Base-by-base conservation (phyloP, 2,329 filamentous ascomycete species). In the Penicillium sp. region DNA sequence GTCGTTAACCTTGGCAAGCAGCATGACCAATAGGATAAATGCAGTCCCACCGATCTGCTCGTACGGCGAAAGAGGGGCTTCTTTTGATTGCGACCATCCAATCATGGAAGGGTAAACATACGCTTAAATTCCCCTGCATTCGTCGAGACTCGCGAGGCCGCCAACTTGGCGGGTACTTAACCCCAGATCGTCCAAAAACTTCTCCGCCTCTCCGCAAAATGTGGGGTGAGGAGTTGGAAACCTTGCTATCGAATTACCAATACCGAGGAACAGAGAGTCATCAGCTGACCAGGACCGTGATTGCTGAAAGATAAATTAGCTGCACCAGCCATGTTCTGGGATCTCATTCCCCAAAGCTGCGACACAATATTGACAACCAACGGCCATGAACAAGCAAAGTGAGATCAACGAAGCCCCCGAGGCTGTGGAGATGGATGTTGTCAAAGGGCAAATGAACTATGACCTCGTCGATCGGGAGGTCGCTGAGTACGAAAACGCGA, bases 381-480 rank as follows among this genome's bases (percentile, higher is more conserved):
- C 35, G 19, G 35, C 19, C 27, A 50, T 50, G 47, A 19, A 13
- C 18, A 50, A 50, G 22, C 6, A n/a, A 3, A 36, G 19, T 50
- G 47, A 50, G 35, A 50, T 50, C 10, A 50, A 50, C 19, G 47
- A 50, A 19, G 47, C 47, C 31, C 47, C 47, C 9, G 47, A 37
- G 19, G 47, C 16, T 10, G 47, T 50, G 47, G 47, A 50, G 13
- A 50, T 50, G 47, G 47, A 50, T 37, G 33, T 50, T 10, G 47
- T 37, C 19, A 50, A 50, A 19, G 47, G 37, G 31, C 47, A 50
- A 4, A 50, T 50, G 47, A 50, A 50, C 19, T 50, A 50, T 9
- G 18, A 36, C 13, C 35, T 50, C 24, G 27, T 50, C 19, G 47
- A 50, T 37, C 47, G 47, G 7, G 47, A 50, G 22, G 47, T 50